Base-by-base conservation (phyloP, 768 basidiomycete genomes). In the Trametes meyenii region DNA sequence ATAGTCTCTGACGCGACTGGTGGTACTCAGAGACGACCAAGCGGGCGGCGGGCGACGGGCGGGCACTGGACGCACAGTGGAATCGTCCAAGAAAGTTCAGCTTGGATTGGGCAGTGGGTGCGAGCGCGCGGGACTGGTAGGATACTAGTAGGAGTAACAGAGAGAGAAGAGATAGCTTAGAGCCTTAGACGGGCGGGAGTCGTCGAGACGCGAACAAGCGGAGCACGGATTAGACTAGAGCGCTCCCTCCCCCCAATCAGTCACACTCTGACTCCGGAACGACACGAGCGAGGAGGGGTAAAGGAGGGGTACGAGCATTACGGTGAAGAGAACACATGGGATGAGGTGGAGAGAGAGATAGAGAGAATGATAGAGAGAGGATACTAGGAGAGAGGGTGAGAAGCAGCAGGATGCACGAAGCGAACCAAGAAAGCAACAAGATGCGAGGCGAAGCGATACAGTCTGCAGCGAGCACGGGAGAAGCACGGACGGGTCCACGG, bases 391-490 rank as follows among this genome's bases (percentile, higher is more conserved):
- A 26, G 19, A 19, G 17, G n/a, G n/a, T n/a, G n/a, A 29, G 11
- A 23, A 35, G 21, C 19, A 51, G 43, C 43, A 53, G 46, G 59
- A n/a, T n/a, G n/a, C n/a, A n/a, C n/a, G 42, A 39, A 43, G 49
- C 33, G 60, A 56, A 56, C 60, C 54, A 61, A 61, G 53, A 61
- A 61, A 56, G 54, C 60, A 24, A 50, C 42, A 46, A 42, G 45
- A 48, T 38, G 59, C 45, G 53, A 46, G 54, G 59, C 51, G 51
- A 52, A 62, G 61, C 49, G 55, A 56, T 56, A 56, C 61, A 56
- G 61, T 51, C 46, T 54, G 53, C 51, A 50, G 44, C 52, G 38
- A 50, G 38, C 33, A 38, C 26, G 29, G 29, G 29, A 33, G 29
- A 33, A 33, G 29, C 29, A 33, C 29, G 29, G 29, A 33, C 29